These are phyloP conservation scores for Phytophthora pinifolia DNA, from an alignment of 352 stramenopile genomes.

Conservation along the genomic window DNA sequence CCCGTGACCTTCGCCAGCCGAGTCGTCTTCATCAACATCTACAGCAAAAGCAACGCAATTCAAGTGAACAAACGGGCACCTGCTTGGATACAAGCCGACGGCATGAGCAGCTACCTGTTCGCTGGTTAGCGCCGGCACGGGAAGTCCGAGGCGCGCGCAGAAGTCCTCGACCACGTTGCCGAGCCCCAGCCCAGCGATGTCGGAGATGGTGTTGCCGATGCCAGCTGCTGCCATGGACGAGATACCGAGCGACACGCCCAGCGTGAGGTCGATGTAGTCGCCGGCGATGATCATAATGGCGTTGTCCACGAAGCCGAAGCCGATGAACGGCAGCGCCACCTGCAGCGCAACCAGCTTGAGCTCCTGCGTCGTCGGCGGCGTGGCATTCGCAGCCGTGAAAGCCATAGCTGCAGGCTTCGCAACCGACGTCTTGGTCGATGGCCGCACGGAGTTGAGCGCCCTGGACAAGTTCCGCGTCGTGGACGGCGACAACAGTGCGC, in stretches of 20 bases:
- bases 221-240: slow-evolving; percentile 86
- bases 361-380: slow-evolving; percentile 41
- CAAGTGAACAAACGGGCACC: background rate
- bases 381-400: slow-evolving; percentile 2
- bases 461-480: slow-evolving; percentile 52
- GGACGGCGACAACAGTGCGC: slow-evolving; percentile 45
- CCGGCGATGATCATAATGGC: slow-evolving; percentile 92
- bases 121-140: slow-evolving; percentile 52
- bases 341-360: slow-evolving; percentile 70
- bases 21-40: slow-evolving; percentile 67
- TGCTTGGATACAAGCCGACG: background rate
- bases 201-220: slow-evolving; percentile 86
- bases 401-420: background rate
- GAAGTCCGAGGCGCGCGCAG: slow-evolving; percentile 63
- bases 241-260: slow-evolving; percentile 83
- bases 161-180: slow-evolving; percentile 85
- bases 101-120: slow-evolving; percentile 45
- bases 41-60: background rate
- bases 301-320: slow-evolving; percentile 98
- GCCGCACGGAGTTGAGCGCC: slow-evolving; percentile 33
- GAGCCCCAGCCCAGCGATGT: slow-evolving; percentile 64
- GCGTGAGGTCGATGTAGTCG: slow-evolving; percentile 85
- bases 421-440: slow-evolving; percentile 1
- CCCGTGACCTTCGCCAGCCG: slow-evolving; percentile 68
- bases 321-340: slow-evolving; percentile 92